Evolutionary conservation across 129 eudicot genomes (phyloP), one percentile per base, ranked within the genome.

Genomic region (Artemisia annua): DNA sequence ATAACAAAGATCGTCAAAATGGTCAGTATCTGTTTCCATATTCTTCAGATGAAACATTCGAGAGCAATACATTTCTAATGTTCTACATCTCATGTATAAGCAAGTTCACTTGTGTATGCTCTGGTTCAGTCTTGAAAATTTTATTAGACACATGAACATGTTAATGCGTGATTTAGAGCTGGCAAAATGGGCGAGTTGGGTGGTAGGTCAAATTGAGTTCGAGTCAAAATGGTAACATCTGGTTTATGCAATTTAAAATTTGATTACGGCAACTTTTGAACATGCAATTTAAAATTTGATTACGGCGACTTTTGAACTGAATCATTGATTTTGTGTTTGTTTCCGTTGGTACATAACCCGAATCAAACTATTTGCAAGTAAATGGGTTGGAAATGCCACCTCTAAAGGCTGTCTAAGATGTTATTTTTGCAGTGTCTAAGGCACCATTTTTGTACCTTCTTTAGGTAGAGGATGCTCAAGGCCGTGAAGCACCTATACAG

Each of bases 401-500:
- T 52, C 18, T 56, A 56, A 56, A 15, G 10, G 10, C 35, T 63
- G 20, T 9, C 22, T 64, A 15, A 19, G 30, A 19, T 39, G 46
- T 11, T 39, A 39, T 12, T 28, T 14, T 28, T 13, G 44, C 15
- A 24, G 66, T 13, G 66, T 61, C 48, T 61, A 7, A 63, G 69
- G 63, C 61, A 4, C 43, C 43, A 50, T 44, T 72, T 30, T 39
- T 73, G 15, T 56, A 75, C 57, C 35, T 64, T 85, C n/a, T 78
- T 65, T 58, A 92, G 98, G 98, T 92, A 71, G 96, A 92, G 86
- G 98, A 92, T 84, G 98, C 98, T 82, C 98, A 92, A 82, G 96
- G 98, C 20, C 94, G 91, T 82, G 98, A 92, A 92, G 98, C 98
- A 73, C 98, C 98, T 66, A 92, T 92, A 77, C 98, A 92, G 69